Base-by-base conservation (phyloP, 176 grass and related monocot species). In the Leersia perrieri region DNA sequence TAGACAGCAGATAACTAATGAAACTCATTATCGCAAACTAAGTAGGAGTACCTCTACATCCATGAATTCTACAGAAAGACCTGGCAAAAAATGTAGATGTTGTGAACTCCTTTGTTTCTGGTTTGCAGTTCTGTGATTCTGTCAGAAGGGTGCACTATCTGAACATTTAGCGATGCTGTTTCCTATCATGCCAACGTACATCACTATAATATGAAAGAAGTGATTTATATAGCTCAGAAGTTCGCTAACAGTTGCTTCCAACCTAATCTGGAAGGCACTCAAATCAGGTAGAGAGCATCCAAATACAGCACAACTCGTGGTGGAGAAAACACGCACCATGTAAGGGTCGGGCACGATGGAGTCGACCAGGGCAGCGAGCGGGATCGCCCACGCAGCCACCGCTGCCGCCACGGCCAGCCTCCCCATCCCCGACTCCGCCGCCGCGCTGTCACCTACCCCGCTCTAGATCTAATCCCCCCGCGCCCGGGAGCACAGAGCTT, bases 301-400 rank as follows among this genome's bases (percentile, higher is more conserved):
- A 15, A 49, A 58, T 58, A 20, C 51, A 55, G 51, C 20, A 26
- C 10, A 60, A 39, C 38, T 26, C 25, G 1, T 11, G 41, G 41
- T 70, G 27, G 47, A 62, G 31, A 38, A 40, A 40, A 27, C 31
- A 22, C 11, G 79, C 75, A 98, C 95, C 95, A 98, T 93, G 81
- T 95, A 98, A 14, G 92, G 88, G 33, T 89, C 55, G 32, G 92
- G 90, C 74, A 91, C 88, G 73, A 91, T 28, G 60, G 74, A 83
- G 72, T 93, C 62, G 67, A 98, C 86, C 76, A 94, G 75, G 42
- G 73, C 51, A 1, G 77, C 84, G 5, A 89, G 63, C 34, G 83
- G 92, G 51, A 94, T 40, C 1, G 77, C 83, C 92, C 92, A 94
- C 1, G 40, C 75, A 9, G 83, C 78, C 47, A 87, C 92, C 14